Evolutionary conservation across 352 stramenopile species (phyloP), one percentile per base, ranked within the genome.

Genomic region (Aphanomyces astaci): DNA sequence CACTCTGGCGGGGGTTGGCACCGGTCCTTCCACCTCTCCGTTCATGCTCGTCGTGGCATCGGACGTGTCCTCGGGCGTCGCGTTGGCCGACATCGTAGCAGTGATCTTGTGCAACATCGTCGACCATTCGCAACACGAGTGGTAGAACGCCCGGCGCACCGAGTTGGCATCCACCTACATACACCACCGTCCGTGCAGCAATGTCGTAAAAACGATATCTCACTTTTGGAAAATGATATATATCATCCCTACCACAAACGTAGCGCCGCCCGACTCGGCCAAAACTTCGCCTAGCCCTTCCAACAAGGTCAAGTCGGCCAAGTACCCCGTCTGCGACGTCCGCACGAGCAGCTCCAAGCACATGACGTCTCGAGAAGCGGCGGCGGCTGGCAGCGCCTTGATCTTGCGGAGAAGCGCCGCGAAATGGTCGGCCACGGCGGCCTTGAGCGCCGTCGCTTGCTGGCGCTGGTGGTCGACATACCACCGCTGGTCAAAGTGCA

Each of bases 401-500:
- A 68, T 13, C 36, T 68, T 52, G 11, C 32, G 27, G 30, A 48
- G 7, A 1, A 68, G 19, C 10, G 28, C 15, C 0, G 22, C 51
- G 25, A 62, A 33, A 25, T 59, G 25, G 10, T 57, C 45, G 2
- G 30, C 13, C 28, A 68, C 15, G 13, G 62, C 40, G 1, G 10
- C 15, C 7, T 39, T 31, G 22, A 68, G 43, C 2, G 57, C 62
- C 36, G 22, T 2, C 4, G 30, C 51, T 10, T 52, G 48, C 32
- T 19, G 25, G 19, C 39, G 30, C 28, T 68, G 62, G 25, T 31
- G 39, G 11, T 17, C 28, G 1, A 68, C 19, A 33, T 68, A 59
- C 40, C 40, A 59, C n/a, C 30, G 15, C 22, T 19, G 62, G 39
- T 68, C 62, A 45, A 68, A 68, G 5, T 51, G 62, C 19, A 68